Evolutionary conservation across 352 stramenopile genomes (phyloP).

Genomic region (Phytophthora vignae): DNA sequence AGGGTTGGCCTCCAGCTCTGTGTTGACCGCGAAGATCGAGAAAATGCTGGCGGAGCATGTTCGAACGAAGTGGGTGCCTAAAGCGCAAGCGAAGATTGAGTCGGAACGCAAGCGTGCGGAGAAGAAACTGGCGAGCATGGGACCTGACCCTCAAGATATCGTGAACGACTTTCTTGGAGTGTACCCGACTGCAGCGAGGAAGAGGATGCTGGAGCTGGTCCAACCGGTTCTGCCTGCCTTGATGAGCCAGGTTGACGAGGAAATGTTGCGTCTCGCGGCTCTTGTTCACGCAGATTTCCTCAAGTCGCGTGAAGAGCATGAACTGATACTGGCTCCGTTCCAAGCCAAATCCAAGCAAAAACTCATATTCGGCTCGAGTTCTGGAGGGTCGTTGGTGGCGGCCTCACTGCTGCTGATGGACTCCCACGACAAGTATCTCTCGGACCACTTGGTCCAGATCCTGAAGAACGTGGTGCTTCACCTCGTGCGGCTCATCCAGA

Average conservation of each 20-base stretch:
- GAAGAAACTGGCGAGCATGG: slow-evolving; percentile 14
- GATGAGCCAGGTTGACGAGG: slow-evolving; percentile 24
- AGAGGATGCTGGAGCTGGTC: slow-evolving; percentile 26
- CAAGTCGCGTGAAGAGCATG: slow-evolving; percentile 29
- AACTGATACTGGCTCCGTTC: slow-evolving; percentile 31
- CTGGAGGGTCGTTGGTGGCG: slow-evolving; percentile 17
- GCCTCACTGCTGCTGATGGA: slow-evolving; percentile 33
- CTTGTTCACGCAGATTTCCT: slow-evolving; percentile 36
- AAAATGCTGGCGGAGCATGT: slow-evolving; percentile 47
- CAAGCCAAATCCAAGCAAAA: slow-evolving; percentile 10
- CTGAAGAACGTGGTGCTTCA: slow-evolving; percentile 40
- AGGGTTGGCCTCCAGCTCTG: slow-evolving; percentile 37
- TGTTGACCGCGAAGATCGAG: slow-evolving; percentile 40
- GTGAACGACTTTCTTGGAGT: slow-evolving; percentile 27
- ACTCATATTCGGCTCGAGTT: not conserved
- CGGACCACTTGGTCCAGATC: slow-evolving; percentile 28
- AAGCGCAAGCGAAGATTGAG: slow-evolving; percentile 18
- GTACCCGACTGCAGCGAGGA: slow-evolving; percentile 12
- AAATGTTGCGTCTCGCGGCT: slow-evolving; percentile 21
- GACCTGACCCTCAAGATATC: slow-evolving; percentile 30
- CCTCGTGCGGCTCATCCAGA: slow-evolving; percentile 29
- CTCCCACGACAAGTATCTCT: slow-evolving; percentile 24
- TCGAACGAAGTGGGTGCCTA: slow-evolving; percentile 35
- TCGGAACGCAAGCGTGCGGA: slow-evolving; percentile 1
- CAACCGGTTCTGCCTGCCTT: slow-evolving; percentile 27